Percentiles rank a stretch among this genome's conserved stretches.
Conservation (phyloP, 805 yeast genomes). For the Kodamaea fukazawae region DNA sequence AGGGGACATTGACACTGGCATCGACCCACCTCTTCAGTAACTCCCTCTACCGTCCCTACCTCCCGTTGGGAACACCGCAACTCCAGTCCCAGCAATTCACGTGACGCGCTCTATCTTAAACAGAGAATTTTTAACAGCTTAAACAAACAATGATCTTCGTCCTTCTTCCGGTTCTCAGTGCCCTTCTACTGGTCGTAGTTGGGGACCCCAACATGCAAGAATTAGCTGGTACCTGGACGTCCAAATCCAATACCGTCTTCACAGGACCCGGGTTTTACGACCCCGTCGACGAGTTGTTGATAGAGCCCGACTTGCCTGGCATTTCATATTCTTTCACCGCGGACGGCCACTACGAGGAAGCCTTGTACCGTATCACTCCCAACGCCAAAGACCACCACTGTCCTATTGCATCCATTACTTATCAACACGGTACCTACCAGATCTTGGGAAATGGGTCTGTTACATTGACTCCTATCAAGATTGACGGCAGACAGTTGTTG, state of each 20-base stretch:
- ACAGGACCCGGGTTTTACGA: slow-evolving; percentile 97
- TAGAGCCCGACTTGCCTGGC: slow-evolving; percentile 96
- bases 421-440: slow-evolving; percentile 84
- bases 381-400: slow-evolving; percentile 75
- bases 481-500: slow-evolving; percentile 90
- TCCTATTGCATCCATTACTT: slow-evolving; percentile 76
- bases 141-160: too few relatives aligned
- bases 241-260: slow-evolving; percentile 89
- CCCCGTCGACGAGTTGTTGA: slow-evolving; percentile 90
- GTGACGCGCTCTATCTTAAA: too few relatives aligned
- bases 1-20: too few relatives aligned
- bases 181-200: background rate
- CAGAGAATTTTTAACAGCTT: too few relatives aligned
- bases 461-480: slow-evolving; percentile 66
- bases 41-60: too few relatives aligned
- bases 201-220: slow-evolving; percentile 41
- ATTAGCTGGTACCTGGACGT: slow-evolving; percentile 89
- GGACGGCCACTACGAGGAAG: slow-evolving; percentile 91
- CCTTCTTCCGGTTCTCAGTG: too few relatives aligned
- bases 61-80: too few relatives aligned
- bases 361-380: slow-evolving; percentile 73
- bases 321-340: slow-evolving; percentile 87
- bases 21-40: too few relatives aligned
- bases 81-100: too few relatives aligned
- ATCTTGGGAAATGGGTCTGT: slow-evolving; percentile 64